Evolutionary conservation across 352 stramenopile species (phyloP).

Genomic region (Pelagophyceae sp.): DNA sequence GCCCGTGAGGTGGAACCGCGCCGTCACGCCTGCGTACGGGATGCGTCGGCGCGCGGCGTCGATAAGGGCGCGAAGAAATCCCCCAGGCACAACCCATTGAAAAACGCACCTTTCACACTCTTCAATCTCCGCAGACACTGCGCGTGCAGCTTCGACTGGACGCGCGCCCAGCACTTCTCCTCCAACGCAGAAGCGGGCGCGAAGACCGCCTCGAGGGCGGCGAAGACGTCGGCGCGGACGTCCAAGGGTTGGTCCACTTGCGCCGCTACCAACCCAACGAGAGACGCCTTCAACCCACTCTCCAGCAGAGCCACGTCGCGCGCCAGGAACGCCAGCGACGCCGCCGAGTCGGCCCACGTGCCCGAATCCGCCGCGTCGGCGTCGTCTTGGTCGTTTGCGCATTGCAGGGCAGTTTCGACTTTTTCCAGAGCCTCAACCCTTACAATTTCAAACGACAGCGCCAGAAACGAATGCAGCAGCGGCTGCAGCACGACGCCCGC

Average conservation of each 20-base stretch:
- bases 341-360: too few species aligned
- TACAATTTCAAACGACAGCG: background rate
- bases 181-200: background rate
- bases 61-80: too few species aligned
- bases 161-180: background rate
- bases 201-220: background rate
- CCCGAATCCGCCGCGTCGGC: too few species aligned
- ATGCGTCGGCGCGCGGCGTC: too few species aligned
- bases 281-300: too few species aligned
- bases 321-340: too few species aligned
- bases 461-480: background rate
- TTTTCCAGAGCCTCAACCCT: background rate
- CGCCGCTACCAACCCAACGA: too few species aligned
- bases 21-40: too few species aligned
- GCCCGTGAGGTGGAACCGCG: constrained; percentile 4
- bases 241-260: too few species aligned
- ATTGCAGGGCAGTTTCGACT: background rate
- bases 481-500: background rate
- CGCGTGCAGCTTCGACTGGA: background rate
- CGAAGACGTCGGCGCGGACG: background rate
- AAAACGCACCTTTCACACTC: background rate
- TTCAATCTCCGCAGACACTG: background rate
- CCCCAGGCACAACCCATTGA: too few species aligned
- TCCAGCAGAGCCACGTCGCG: too few species aligned
- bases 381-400: background rate